Evolutionary conservation across 495 filamentous ascomycete genomes (phyloP), one percentile per base, ranked within the genome.

Genomic region (Penicillium chermesinum): DNA sequence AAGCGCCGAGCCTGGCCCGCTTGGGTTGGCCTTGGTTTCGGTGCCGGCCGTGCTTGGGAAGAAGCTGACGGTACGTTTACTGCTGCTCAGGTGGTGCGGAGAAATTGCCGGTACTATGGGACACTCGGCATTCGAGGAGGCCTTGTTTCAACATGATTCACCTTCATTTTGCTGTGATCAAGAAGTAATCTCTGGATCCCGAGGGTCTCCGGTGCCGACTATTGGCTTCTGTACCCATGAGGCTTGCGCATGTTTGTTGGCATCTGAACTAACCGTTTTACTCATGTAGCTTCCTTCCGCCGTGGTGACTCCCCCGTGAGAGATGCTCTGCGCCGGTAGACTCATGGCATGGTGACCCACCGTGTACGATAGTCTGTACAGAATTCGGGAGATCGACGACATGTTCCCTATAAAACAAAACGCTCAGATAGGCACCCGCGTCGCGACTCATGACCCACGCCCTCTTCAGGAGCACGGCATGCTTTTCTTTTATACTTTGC

Each of bases 1-100:
- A 95, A 94, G 78, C 83, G 93, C 64, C 83, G 93, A 67, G 88
- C 91, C 55, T 99, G 93, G 87, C 93, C 93, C 41, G 94, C 87
- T 19, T 91, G 83, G 67, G 82, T 94, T 56, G 93, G 93, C 44
- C 75, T 89, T 37, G 93, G 93, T 36, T 96, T 99, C 65, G 93
- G 93, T 61, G 89, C 91, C 52, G 93, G 93, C 44, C 82, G 94
- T 61, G 94, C 91, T 8, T 97, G 90, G 78, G 93, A 96, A 68
- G 93, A 97, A 60, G 73, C 74, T 47, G 76, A 79, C 57, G 63
- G 76, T 79, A 73, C 48, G 74, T 71, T 55, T 38, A 56, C 48
- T 21, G 25, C 4, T 10, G 25, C 5, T 30, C 25, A 10, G 25
- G 25, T 30, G 25, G 4, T 30, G 4, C 25, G 25, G 25, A 30